phyloP scores from a whole-genome alignment of 495 filamentous ascomycete genomes.

The Lepraria neglecta region DNA sequence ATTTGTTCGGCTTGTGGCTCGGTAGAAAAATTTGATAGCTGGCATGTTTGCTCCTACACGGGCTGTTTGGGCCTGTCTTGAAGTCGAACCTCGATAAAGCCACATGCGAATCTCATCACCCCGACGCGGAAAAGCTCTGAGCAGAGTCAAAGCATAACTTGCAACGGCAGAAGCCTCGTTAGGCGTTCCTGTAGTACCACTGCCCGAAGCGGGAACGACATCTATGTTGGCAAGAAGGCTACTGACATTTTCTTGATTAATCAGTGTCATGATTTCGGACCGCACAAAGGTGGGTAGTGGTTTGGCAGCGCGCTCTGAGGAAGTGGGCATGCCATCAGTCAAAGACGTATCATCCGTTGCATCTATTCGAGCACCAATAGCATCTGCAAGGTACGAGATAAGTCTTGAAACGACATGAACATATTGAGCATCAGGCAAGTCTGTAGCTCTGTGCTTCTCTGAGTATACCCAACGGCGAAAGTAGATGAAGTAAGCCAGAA shows the following conservation, averaged over 20 bases:
- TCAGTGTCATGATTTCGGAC: conserved; percentile 54
- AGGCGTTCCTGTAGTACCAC: conserved; percentile 23
- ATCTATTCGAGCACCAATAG: conserved; percentile 52
- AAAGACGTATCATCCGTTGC: conserved; percentile 39
- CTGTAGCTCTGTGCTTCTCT: conserved; percentile 37
- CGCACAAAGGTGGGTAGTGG: conserved; percentile 53
- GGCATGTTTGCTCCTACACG: conserved; percentile 44
- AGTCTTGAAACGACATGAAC: conserved; percentile 59
- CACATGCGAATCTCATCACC: conserved; percentile 94
- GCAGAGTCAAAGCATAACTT: conserved; percentile 76
- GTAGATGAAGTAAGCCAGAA: conserved; percentile 75
- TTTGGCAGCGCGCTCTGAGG: conserved; percentile 21
- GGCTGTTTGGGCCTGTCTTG: conserved; percentile 35
- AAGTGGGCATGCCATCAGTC: conserved; percentile 27
- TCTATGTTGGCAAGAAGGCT: conserved; percentile 47
- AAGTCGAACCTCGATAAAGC: conserved; percentile 74
- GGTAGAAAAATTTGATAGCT: conserved; percentile 86
- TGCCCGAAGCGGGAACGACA: conserved; percentile 30
- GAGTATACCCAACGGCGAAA: conserved; percentile 51
- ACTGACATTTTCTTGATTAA: conserved; percentile 60
- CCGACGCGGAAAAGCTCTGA: conserved; percentile 76
- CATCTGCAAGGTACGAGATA: conserved; percentile 54
- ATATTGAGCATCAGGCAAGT: conserved; percentile 48
- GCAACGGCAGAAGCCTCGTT: conserved; percentile 70
- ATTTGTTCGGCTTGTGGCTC: conserved; percentile 58